phyloP scores from a whole-genome alignment of 116 monocot genomes.

The Posidonia oceanica region DNA sequence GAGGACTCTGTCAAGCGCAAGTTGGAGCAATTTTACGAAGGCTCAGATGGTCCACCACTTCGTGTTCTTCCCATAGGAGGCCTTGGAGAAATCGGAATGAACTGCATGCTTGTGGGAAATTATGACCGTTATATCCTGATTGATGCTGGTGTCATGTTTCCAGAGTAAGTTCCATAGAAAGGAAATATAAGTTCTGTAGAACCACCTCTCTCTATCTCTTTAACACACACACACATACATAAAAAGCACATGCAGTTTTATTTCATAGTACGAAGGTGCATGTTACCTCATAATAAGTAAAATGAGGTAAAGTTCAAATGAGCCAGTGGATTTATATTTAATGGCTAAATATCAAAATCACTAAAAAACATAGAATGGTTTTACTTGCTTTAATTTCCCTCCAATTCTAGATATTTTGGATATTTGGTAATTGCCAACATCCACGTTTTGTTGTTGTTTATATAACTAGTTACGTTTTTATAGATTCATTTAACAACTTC shows the following conservation, averaged over 20 bases:
- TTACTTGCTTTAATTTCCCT: too few species aligned
- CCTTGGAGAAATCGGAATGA: constrained; percentile 98
- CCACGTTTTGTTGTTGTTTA: too few species aligned
- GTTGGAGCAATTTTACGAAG: constrained; percentile 97
- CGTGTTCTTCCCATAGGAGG: constrained; percentile 97
- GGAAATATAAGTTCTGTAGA: neutral
- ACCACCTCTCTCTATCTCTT: neutral
- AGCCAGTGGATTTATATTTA: too few species aligned
- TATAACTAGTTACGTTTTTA: too few species aligned
- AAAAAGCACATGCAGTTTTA: neutral
- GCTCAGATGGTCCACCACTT: constrained; percentile 85
- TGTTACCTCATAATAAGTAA: too few species aligned
- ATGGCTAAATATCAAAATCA: too few species aligned
- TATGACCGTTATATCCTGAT: constrained; percentile 95
- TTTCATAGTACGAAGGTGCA: neutral
- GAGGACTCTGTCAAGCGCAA: constrained; percentile 96
- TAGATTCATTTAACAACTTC: too few species aligned
- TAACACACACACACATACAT: neutral
- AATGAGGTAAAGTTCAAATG: too few species aligned
- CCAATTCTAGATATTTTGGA: too few species aligned
- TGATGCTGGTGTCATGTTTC: constrained; percentile 98
- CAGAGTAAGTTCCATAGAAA: constrained; percentile 57
- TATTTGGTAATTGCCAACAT: too few species aligned
- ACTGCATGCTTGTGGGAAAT: constrained; percentile 99
- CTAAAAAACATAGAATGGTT: too few species aligned